Evolutionary conservation across 2,329 filamentous ascomycete genomes (phyloP).

Genomic region (Ascochyta viciae-villosae): DNA sequence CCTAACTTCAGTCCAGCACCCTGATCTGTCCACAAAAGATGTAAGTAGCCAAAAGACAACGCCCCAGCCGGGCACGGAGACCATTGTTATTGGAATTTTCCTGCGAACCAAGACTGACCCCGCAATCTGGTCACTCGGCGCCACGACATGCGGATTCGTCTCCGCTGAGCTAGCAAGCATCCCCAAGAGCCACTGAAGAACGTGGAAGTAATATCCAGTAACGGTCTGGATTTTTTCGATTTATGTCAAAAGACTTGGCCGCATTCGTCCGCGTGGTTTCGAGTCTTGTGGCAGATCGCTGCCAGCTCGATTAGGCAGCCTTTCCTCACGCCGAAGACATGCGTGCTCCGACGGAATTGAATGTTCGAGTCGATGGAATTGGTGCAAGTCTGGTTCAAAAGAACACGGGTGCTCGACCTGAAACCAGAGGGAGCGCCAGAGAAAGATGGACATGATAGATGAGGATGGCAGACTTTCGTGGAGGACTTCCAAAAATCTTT

Average conservation of each 20-base stretch:
- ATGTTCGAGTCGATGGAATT: neutral
- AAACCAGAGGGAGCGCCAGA: neutral
- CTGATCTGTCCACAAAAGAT: neutral
- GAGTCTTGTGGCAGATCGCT: neutral
- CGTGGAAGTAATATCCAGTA: neutral
- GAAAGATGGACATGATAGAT: neutral
- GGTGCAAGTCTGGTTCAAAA: neutral
- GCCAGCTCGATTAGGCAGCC: conserved; percentile 1
- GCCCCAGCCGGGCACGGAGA: neutral
- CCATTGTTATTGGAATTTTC: too few relatives aligned
- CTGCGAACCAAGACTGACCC: conserved; percentile 20
- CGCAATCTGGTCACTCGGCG: conserved; percentile 22
- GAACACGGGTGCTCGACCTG: neutral
- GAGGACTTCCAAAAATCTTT: too few relatives aligned
- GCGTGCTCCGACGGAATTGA: neutral
- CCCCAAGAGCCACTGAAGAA: conserved; percentile 1
- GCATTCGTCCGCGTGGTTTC: neutral
- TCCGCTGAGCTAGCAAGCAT: neutral
- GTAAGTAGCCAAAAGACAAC: neutral
- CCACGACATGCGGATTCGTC: conserved; percentile 4
- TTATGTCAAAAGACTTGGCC: neutral
- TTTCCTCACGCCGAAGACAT: conserved; percentile 5
- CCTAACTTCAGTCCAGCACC: too few relatives aligned
- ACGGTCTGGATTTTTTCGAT: neutral
- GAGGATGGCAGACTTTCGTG: too few relatives aligned